Evolutionary conservation across 2,329 filamentous ascomycete species (phyloP), one percentile per base, ranked within the genome.

Genomic region (Fusarium pseudonygamai): DNA sequence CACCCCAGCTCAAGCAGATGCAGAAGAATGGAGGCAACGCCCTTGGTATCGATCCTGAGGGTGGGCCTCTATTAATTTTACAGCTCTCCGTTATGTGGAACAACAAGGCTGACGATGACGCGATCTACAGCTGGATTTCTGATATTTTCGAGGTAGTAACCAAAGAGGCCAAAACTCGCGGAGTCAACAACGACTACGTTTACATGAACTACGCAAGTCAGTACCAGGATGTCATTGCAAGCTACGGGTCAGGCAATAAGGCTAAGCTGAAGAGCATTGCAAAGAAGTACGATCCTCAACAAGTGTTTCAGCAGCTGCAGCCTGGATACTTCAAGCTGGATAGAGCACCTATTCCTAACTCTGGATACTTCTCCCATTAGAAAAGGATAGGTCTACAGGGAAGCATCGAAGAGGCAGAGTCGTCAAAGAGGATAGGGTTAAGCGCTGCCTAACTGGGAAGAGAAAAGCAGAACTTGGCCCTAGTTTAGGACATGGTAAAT

Each of bases 1-100:
- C 78, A 12, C 79, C 80, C 42, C 76, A 83, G 67, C 79, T 81
- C 12, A 74, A 78, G 9, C 64, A 79, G 26, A 82, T 84, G 67
- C 69, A 69, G 49, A 80, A 82, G 58, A 79, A 78, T 3, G 80
- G 79, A 20, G 80, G 81, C 3, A 82, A 82, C 30, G 43, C 80
- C 10, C 75, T 79, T 14, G 79, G 80, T 18, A 69, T 83, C 0
- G 37, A 60, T 13, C 74, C 61, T 2, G 75, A 66, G 6, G 69
- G 79, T 22, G 78, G 75, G 2, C 77, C 79, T 6, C 53, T 80
- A 16, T 75, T 73, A 32, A 64, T 77, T 56, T 52, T 45, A 22
- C 30, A 56, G 22, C 7, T 67, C 16, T 24, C 26, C 9, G 30
- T 12, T 36, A 69, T 59, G 64, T 71, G 70, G 64, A 24, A 49